Conservation (phyloP, 441 rosid genomes). For the Croton laevigatus region DNA sequence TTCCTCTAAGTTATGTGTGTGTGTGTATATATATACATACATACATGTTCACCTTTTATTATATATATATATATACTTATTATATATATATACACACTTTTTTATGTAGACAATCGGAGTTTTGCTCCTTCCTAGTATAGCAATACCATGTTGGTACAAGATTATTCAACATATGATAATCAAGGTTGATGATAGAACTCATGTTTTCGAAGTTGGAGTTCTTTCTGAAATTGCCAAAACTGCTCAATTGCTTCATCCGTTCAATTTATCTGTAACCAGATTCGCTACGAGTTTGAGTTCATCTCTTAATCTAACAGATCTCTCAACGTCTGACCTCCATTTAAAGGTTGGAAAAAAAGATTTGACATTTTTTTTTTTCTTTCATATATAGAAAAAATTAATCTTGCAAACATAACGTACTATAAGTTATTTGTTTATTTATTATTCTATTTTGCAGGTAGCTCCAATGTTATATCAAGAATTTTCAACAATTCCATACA, state of each 20-base stretch:
- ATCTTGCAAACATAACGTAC: too few species aligned
- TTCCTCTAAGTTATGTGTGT: not conserved
- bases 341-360: conserved; percentile 31
- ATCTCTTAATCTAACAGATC: conserved; percentile 26
- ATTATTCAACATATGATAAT: conserved; percentile 24
- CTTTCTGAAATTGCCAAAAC: conserved; percentile 35
- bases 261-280: conserved; percentile 31
- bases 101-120: conserved; percentile 35
- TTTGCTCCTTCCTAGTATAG: conserved; percentile 35
- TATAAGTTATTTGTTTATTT: too few species aligned
- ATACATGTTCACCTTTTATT: too few species aligned
- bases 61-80: too few species aligned
- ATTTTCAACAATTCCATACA: conserved; percentile 40
- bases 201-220: conserved; percentile 29
- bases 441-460: conserved; percentile 34
- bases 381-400: too few species aligned
- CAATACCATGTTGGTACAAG: conserved; percentile 40
- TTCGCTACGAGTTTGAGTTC: conserved; percentile 43
- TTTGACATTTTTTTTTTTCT: too few species aligned
- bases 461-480: conserved; percentile 54
- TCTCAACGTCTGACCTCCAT: conserved; percentile 29
- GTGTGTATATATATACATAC: not conserved
- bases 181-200: conserved; percentile 21
- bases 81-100: too few species aligned
- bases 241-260: conserved; percentile 31